phyloP scores from a whole-genome alignment of 805 yeast genomes.

The Ogataea pilisensis region DNA sequence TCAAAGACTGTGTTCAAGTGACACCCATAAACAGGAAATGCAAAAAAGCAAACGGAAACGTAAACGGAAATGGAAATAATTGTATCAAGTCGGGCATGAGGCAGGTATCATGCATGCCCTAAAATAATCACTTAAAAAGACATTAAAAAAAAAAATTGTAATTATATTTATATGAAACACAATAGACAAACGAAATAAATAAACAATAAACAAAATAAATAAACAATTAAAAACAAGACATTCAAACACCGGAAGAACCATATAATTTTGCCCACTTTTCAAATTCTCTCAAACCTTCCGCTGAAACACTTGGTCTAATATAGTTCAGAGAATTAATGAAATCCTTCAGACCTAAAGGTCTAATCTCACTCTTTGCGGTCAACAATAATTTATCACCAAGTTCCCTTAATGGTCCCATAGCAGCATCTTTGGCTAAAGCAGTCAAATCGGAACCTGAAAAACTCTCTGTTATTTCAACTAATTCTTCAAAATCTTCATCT shows the following conservation, averaged over 20 bases:
- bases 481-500: conserved; percentile 55
- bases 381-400: conserved; percentile 77
- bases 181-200: too few species aligned
- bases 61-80: too few species aligned
- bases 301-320: conserved; percentile 84
- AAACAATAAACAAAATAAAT: too few species aligned
- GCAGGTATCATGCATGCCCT: too few species aligned
- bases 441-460: conserved; percentile 94
- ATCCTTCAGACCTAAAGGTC: conserved; percentile 71
- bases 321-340: conserved; percentile 71
- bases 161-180: too few species aligned
- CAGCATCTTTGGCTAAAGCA: conserved; percentile 92
- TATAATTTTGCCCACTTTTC: conserved; percentile 85
- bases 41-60: too few species aligned
- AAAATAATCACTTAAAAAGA: too few species aligned
- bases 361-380: conserved; percentile 67
- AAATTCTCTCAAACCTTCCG: conserved; percentile 71
- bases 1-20: too few species aligned
- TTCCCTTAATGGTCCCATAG: conserved; percentile 94
- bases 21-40: too few species aligned
- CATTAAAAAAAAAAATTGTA: too few species aligned
- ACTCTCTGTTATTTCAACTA: conserved; percentile 56
- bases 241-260: conserved; percentile 82
- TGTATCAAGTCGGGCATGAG: too few species aligned
- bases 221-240: background rate